Evolutionary conservation across 2,329 filamentous ascomycete genomes (phyloP), one percentile per base, ranked within the genome.

Genomic region (Phoma sp.): DNA sequence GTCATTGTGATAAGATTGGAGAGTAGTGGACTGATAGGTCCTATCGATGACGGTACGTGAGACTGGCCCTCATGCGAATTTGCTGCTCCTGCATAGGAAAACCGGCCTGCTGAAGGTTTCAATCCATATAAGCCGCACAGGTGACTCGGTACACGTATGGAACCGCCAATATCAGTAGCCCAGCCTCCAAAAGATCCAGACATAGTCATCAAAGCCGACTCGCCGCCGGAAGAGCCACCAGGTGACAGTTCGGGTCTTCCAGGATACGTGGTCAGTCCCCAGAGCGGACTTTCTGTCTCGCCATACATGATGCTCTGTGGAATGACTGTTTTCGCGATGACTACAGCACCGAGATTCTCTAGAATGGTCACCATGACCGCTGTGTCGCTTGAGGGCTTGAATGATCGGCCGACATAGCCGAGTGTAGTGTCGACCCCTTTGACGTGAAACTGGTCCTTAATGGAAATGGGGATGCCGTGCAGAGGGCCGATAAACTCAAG

Each of bases 151-250:
- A 18, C 36, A 22, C 36, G n/a, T 69, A 96, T 87, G 55, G 35
- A 39, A 8, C 44, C 44, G 8, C 23, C 44, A 24, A 47, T 80
- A 70, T 88, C 86, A 0, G 84, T 86, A 0, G 83, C 85, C 27
- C 86, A 78, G 1, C 86, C 86, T 1, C 87, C 66, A 56, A 82
- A 75, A 24, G 75, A 80, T 0, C 84, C 84, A 32, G 78, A 75
- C 71, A 87, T 77, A 5, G 79, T 80, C 18, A 87, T 65, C 14
- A 86, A 67, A 0, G 80, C 83, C 0, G 79, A 84, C 67, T 88
- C 85, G 7, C 87, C 87, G 7, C 86, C 87, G 0, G 81, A 83
- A 13, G 81, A 83, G 2, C 87, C 87, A 3, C 87, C 87, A 24
- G 32, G 23, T 11, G 37, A 35, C 0, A 83, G 78, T 0, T 81